Percentiles rank a stretch among this genome's conserved stretches.
These are phyloP conservation scores for Botrytis galanthina DNA, from an alignment of 2,329 filamentous ascomycete genomes.

Conservation along the genomic window DNA sequence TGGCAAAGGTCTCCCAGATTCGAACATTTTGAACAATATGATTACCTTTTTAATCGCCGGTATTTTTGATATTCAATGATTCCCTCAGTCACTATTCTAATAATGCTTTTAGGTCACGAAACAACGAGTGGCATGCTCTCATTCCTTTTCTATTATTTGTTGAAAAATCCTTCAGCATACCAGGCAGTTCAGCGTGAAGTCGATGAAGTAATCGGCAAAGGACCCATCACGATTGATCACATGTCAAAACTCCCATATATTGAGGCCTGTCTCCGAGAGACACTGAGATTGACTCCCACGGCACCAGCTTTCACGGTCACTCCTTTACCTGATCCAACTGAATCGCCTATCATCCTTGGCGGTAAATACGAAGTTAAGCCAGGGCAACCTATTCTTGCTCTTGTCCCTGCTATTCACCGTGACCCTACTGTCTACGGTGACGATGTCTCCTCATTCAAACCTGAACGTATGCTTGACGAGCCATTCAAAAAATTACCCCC, in stretches of 20 bases:
- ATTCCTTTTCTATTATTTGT: slow-evolving; percentile 51
- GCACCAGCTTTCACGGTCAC: slow-evolving; percentile 49
- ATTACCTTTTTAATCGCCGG: slow-evolving; percentile 62
- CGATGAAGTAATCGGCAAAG: slow-evolving; percentile 50
- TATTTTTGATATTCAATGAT: slow-evolving; percentile 39
- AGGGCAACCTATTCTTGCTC: slow-evolving; percentile 45
- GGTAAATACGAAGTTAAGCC: slow-evolving; percentile 42
- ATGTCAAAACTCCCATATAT: slow-evolving; percentile 61
- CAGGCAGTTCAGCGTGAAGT: slow-evolving; percentile 51
- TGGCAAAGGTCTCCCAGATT: slow-evolving; percentile 60
- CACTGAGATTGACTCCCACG: slow-evolving; percentile 52
- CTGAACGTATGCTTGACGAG: slow-evolving; percentile 71
- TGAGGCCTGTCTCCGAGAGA: slow-evolving; percentile 63
- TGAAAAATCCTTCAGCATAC: slow-evolving; percentile 49
- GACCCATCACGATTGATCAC: slow-evolving; percentile 47
- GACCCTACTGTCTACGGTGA: slow-evolving; percentile 65
- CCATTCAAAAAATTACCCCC: slow-evolving; percentile 63
- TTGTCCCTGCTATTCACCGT: slow-evolving; percentile 43
- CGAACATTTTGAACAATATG: slow-evolving; percentile 66
- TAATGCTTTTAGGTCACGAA: slow-evolving; percentile 53
- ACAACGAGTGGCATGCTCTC: slow-evolving; percentile 58
- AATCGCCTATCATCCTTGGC: slow-evolving; percentile 40
- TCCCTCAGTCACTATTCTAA: slow-evolving; percentile 44
- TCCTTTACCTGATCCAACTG: slow-evolving; percentile 39
- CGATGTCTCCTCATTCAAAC: slow-evolving; percentile 63